Conservation (phyloP, 441 rosid species). For the Macaranga tanarius region DNA sequence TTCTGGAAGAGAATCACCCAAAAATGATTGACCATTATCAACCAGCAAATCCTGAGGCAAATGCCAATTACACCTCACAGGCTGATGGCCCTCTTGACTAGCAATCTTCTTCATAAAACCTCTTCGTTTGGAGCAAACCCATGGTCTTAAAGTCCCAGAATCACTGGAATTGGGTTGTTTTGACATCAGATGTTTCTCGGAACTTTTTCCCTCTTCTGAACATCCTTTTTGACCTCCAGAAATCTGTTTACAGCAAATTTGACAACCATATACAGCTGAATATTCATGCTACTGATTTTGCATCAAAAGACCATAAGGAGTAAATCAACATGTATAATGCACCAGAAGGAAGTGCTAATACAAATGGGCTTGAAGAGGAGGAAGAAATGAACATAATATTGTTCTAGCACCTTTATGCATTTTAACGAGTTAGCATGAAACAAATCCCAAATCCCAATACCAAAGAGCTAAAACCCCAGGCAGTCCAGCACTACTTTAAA, state of each 20-base stretch:
- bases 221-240: conserved; percentile 36
- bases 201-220: conserved; percentile 33
- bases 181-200: conserved; percentile 26
- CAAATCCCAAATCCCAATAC: not conserved
- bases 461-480: not conserved
- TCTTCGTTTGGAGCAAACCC: conserved; percentile 57
- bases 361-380: not conserved
- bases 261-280: conserved; percentile 24
- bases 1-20: conserved; percentile 36
- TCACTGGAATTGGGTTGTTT: conserved; percentile 36
- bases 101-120: conserved; percentile 47
- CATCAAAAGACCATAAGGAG: conserved; percentile 13
- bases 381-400: not conserved
- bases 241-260: conserved; percentile 42
- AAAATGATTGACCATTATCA: conserved; percentile 39
- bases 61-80: conserved; percentile 40
- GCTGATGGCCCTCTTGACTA: conserved; percentile 38
- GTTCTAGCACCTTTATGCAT: conserved; percentile 9
- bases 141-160: conserved; percentile 46
- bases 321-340: conserved; percentile 4
- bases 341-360: not conserved
- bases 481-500: not conserved
- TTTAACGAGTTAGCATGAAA: not conserved
- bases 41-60: conserved; percentile 40
- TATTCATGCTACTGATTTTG: conserved; percentile 15